A percentile compares a stretch with the other conserved stretches of the same genome.
phyloP scores from a whole-genome alignment of 2,329 filamentous ascomycete species.

The Fusarium incarnatum region DNA sequence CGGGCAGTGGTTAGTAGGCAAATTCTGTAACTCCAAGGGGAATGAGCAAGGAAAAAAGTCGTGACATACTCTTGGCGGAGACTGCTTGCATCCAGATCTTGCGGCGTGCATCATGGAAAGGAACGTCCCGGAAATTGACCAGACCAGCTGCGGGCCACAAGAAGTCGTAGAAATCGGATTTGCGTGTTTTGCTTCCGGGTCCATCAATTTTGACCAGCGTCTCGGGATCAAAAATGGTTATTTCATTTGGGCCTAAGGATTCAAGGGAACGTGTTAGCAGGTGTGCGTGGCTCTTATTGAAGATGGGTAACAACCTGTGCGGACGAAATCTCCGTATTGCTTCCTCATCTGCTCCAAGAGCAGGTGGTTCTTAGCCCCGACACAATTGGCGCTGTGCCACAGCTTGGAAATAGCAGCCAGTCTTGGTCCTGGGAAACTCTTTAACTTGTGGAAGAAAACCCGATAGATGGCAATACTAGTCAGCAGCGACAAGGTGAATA shows the following conservation, averaged over 20 bases:
- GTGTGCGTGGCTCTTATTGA: fast-evolving
- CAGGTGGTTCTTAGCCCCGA: background rate
- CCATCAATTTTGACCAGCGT: background rate
- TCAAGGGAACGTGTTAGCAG: background rate
- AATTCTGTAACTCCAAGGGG: fast-evolving
- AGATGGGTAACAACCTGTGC: background rate
- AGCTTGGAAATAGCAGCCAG: background rate
- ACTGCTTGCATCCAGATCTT: background rate
- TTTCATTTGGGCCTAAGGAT: background rate
- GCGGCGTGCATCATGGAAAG: background rate
- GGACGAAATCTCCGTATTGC: background rate
- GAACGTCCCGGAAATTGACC: background rate
- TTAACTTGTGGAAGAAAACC: background rate
- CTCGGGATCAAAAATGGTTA: background rate
- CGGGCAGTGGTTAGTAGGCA: background rate
- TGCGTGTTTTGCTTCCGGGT: background rate
- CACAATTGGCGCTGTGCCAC: background rate
- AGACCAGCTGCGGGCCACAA: background rate
- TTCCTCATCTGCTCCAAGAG: background rate
- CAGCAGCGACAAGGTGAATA: fast-evolving
- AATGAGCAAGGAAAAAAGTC: fast-evolving
- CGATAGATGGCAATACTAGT: background rate
- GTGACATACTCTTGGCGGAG: background rate
- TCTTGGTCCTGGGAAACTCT: background rate
- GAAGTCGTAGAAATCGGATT: background rate